Base-by-base conservation (phyloP, 2,329 filamentous ascomycete genomes). In the Ascochyta lentis region DNA sequence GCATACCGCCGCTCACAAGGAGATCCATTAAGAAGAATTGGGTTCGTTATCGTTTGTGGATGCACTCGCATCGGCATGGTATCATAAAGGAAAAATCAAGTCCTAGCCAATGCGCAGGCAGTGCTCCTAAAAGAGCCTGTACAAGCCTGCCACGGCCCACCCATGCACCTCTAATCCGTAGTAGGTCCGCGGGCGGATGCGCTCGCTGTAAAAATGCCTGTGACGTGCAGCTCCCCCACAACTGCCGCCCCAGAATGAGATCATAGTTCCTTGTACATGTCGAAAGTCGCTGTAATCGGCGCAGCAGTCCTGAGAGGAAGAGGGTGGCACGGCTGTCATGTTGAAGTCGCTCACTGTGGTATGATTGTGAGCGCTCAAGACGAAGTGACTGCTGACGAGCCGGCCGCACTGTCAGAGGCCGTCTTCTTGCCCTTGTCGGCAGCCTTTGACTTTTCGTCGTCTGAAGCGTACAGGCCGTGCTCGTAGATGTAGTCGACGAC, bases 401-500 rank as follows among this genome's bases (percentile, higher is more conserved):
- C 66, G 12, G 63, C 49, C 19, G 61, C 58, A 6, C 69, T 64
- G 23, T 54, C 43, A 16, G 64, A 54, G 2, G 54, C 69, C 51
- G 67, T 67, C 31, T 66, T 67, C 40, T 76, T 74, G 6, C 53
- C 53, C 13, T 47, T 56, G 45, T 71, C 72, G 52, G 73, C 74
- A 27, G 71, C 73, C 10, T 68, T 57, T 29, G 65, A 65, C 58
- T 73, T 74, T 63, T 72, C 74, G 47, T 73, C 72, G 43, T 77
- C 74, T 8, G 75, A 73, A 24, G 62, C 64, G 59, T 77, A 77
- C n/a, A 77, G 67, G 31, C 64, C 65, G 54, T 75, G 71, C 58
- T 76, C 71, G 63, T 77, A 74, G 51, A 77, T 77, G 58, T 77
- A 77, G 55, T 75, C 74, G 41, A 73, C 70, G 6, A 72, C 69